Evolutionary conservation across 2,329 filamentous ascomycete genomes (phyloP), one percentile per base, ranked within the genome.

Genomic region (Aureobasidium sp.): DNA sequence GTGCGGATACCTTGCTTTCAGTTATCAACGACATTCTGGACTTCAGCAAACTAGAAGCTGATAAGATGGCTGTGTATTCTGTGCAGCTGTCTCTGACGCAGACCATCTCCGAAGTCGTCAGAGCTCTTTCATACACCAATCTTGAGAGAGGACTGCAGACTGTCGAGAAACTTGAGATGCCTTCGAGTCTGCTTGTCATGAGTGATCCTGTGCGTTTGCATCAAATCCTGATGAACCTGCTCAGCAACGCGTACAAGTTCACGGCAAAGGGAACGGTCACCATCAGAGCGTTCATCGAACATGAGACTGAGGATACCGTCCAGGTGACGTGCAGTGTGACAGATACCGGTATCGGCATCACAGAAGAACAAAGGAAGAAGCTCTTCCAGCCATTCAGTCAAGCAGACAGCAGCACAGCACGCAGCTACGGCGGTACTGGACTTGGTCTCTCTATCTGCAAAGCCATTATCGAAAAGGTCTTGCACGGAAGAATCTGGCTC

Each of bases 361-460:
- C 90, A 0, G 83, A 88, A 22, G 87, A 93, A 71, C 87, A 92
- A 68, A 81, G 93, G 53, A 85, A 87, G 64, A 94, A 94, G 65
- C 81, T 97, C 1, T 97, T 97, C 81, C 84, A 91, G 68, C 92
- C 92, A 0, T 97, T 97, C 71, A 93, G 89, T 61, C 92, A 97
- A 74, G 92, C 93, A 1, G 92, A 97, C 74, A 89, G 88, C 52
- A 94, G 90, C 67, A 96, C 91, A 2, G 91, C 91, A 60, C 82
- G 92, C 58, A 94, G 91, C 70, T 97, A 96, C 68, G 92, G 92
- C 44, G 92, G 92, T 47, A 96, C 91, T 67, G 92, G 92, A 27
- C 84, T 97, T 2, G 92, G 92, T 1, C 80, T 97, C 47, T 95
- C 90, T 70, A 97, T 97, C 66, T 96, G 92, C 82, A 96, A 96